Conservation (phyloP, 2,329 filamentous ascomycete genomes). For the Colletotrichum tabaci region DNA sequence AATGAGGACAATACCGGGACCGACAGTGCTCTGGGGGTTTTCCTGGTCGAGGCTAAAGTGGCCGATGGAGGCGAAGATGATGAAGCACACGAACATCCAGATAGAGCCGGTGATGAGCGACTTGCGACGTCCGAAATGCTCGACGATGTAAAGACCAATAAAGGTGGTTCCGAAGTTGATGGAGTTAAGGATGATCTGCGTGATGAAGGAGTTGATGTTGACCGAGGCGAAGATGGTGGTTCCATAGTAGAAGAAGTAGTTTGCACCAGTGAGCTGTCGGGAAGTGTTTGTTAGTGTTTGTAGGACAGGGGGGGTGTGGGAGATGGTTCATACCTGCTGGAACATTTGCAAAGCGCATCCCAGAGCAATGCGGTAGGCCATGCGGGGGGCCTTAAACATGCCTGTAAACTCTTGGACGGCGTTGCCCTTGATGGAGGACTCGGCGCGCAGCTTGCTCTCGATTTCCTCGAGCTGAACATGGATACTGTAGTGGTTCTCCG, state of each 20-base stretch:
- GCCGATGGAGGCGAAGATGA: conserved; percentile 69
- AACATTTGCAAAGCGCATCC: conserved; percentile 75
- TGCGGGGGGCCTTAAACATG: conserved; percentile 76
- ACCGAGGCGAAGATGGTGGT: conserved; percentile 66
- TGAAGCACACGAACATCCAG: conserved; percentile 74
- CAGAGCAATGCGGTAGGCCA: conserved; percentile 73
- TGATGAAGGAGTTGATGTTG: conserved; percentile 72
- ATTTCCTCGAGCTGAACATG: conserved; percentile 68
- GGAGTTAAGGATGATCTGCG: conserved; percentile 76
- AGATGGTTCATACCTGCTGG: conserved; percentile 70
- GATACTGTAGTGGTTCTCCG: conserved; percentile 60
- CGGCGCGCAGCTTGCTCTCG: conserved; percentile 66
- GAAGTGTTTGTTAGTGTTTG: conserved; percentile 31
- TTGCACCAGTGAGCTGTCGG: conserved; percentile 64
- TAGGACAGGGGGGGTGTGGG: background rate
- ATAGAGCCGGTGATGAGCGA: conserved; percentile 74
- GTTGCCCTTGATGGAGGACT: conserved; percentile 57
- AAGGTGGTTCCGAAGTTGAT: conserved; percentile 80
- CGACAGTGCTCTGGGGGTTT: conserved; percentile 52
- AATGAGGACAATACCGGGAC: conserved; percentile 72
- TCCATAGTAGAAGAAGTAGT: conserved; percentile 77
- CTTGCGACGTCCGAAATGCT: conserved; percentile 75
- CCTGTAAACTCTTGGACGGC: conserved; percentile 65
- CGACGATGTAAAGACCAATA: conserved; percentile 78
- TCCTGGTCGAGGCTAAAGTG: conserved; percentile 61